phyloP scores from a whole-genome alignment of 805 yeast genomes.

The Yarrowia deformans region DNA sequence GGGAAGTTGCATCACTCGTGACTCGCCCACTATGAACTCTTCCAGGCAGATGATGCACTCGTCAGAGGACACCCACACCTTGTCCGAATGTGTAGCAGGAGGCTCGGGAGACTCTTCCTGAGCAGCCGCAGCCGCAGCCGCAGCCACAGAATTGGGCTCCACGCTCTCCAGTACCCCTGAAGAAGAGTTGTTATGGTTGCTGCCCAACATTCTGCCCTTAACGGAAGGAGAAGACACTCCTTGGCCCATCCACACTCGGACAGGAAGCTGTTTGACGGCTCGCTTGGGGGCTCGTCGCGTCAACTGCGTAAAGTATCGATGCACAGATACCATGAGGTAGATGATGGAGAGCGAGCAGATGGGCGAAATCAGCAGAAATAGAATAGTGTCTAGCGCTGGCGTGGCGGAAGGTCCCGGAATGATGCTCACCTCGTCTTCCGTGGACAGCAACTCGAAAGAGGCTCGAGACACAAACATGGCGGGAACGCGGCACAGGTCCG shows the following conservation, averaged over 20 bases:
- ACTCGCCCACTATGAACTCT: conserved; percentile 56
- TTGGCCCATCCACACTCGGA: conserved; percentile 48
- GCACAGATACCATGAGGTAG: conserved; percentile 50
- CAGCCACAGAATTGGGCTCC: background rate
- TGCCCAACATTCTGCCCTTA: background rate
- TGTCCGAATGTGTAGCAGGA: conserved; percentile 43
- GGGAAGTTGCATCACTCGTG: conserved; percentile 60
- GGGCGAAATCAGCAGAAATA: conserved; percentile 54
- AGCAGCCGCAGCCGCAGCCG: no score
- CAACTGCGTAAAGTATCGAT: conserved; percentile 50
- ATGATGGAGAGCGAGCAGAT: conserved; percentile 52
- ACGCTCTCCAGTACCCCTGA: conserved; percentile 10
- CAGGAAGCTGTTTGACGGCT: conserved; percentile 52
- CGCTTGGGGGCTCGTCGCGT: conserved; percentile 52
- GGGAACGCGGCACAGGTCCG: conserved; percentile 57
- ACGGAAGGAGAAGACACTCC: conserved; percentile 14
- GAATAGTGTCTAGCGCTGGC: conserved; percentile 51
- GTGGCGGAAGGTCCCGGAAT: conserved; percentile 45
- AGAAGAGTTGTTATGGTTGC: background rate
- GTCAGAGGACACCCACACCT: conserved; percentile 55
- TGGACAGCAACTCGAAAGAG: conserved; percentile 50
- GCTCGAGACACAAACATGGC: conserved; percentile 60
- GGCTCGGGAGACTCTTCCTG: background rate
- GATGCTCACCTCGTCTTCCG: conserved; percentile 42
- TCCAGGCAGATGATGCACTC: conserved; percentile 70